Percentiles rank a stretch among this genome's conserved stretches.
Evolutionary conservation across 1,284 basidiomycete genomes (phyloP).

Genomic region (Pseudozyma sp.): DNA sequence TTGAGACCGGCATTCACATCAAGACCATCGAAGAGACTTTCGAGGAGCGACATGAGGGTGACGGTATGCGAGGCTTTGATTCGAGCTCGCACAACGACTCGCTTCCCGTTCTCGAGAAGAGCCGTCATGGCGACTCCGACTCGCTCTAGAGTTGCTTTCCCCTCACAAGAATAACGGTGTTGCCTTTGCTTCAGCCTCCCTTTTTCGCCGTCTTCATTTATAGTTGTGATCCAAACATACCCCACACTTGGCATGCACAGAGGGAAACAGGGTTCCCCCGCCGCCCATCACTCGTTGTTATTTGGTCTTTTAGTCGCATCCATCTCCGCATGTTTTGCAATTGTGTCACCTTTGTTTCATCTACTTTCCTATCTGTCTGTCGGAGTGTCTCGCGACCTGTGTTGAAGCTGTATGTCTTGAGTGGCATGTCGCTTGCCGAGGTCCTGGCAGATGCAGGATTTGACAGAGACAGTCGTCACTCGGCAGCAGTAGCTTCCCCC

Average conservation of each 20-base stretch:
- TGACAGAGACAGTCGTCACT: too few species aligned
- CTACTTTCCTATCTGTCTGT: too few species aligned
- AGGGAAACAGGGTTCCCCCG: background rate
- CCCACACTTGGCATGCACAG: too few species aligned
- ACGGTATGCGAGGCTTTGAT: constrained; percentile 29
- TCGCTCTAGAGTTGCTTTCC: constrained; percentile 21
- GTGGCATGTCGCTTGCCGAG: background rate
- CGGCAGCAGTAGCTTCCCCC: too few species aligned
- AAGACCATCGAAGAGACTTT: constrained; percentile 59
- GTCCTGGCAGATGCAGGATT: too few species aligned
- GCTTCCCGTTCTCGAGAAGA: constrained; percentile 42
- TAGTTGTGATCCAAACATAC: background rate
- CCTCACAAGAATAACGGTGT: background rate
- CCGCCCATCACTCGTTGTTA: background rate
- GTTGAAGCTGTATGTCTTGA: background rate
- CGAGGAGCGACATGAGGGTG: constrained; percentile 52
- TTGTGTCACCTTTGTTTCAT: background rate
- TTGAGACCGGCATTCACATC: constrained; percentile 55
- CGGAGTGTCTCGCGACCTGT: background rate
- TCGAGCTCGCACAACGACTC: constrained; percentile 51
- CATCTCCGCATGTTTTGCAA: background rate
- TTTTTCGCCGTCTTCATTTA: background rate
- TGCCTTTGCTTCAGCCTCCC: background rate
- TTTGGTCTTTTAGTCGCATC: background rate
- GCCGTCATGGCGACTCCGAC: constrained; percentile 21